Evolutionary conservation across 2,329 filamentous ascomycete species (phyloP), one percentile per base, ranked within the genome.

Genomic region (Ascosphaera aggregata): DNA sequence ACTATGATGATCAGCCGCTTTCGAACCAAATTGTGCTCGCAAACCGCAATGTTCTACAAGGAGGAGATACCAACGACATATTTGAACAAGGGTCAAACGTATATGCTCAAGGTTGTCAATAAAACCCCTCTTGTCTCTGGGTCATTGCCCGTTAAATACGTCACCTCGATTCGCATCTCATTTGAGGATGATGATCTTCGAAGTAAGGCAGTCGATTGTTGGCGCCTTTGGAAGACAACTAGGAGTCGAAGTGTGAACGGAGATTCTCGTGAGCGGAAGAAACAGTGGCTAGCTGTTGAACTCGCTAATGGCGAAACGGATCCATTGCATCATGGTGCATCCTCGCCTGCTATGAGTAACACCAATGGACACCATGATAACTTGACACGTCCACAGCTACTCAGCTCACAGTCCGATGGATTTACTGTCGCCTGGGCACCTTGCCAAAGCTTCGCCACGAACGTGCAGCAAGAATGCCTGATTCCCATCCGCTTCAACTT

Each of bases 41-140:
- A 32, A n/a, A 32, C 30, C 4, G 86, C 89, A 9, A 95, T 95
- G 89, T 78, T 55, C 18, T 74, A 84, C 44, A 60, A 73, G 1
- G 79, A 91, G 43, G 86, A 95, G 54, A 91, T 95, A 18, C 89
- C 89, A 0, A 73, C 95, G n/a, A 94, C 86, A 0, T 98, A 98
- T 53, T 69, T 98, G 15, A 98, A 98, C 62, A 95, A 95, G 58
- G 85, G 86, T 18, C 86, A 95, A 54, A 81, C 84, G 13, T 98
- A 98, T 54, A 80, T 80, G 0, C 64, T 98, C 15, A 79, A 80
- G 2, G 69, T 98, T 19, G 64, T 79, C 36, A 89, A 98, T 52
- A 89, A 79, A 0, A 64, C 66, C 4, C 70, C 77, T 1, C 63
- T 67, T 1, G 58, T 75, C 3, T 66, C 71, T 2, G 60, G 69